phyloP scores from a whole-genome alignment of 129 eudicot species.

The Smallanthus sonchifolius region DNA sequence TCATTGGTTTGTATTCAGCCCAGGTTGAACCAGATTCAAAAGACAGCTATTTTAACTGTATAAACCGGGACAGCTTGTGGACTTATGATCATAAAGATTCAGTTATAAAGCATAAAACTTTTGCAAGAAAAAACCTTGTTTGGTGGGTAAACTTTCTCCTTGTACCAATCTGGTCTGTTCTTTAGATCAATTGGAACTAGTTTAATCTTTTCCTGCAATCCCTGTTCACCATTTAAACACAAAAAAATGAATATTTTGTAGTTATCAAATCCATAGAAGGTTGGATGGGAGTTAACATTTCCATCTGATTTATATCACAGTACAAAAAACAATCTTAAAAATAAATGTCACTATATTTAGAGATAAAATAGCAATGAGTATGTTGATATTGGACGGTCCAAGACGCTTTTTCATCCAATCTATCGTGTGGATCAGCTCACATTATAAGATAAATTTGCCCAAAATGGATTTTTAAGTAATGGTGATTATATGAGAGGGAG shows the following conservation, averaged over 20 bases:
- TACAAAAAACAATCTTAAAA: background rate
- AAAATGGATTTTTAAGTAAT: background rate
- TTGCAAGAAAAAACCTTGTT: constrained; percentile 51
- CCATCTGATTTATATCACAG: background rate
- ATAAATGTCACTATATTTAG: background rate
- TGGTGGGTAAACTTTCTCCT: constrained; percentile 80
- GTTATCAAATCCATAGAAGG: background rate
- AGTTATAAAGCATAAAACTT: background rate
- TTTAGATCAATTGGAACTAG: constrained; percentile 86
- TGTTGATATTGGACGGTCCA: background rate
- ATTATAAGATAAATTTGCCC: background rate
- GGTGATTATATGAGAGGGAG: constrained; percentile 12
- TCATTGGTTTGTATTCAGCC: background rate
- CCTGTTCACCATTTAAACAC: constrained; percentile 37
- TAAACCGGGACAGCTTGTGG: background rate
- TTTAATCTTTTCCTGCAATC: constrained; percentile 61
- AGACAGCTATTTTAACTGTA: background rate
- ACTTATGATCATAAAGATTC: background rate
- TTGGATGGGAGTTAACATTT: constrained; percentile 16
- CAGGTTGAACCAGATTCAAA: background rate
- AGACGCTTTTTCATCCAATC: background rate
- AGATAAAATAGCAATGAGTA: background rate
- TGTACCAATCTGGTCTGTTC: constrained; percentile 88
- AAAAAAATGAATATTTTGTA: background rate
- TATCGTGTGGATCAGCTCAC: constrained; percentile 20